phyloP scores from a whole-genome alignment of 2,329 filamentous ascomycete genomes.

The Colletotrichum echinochloae region DNA sequence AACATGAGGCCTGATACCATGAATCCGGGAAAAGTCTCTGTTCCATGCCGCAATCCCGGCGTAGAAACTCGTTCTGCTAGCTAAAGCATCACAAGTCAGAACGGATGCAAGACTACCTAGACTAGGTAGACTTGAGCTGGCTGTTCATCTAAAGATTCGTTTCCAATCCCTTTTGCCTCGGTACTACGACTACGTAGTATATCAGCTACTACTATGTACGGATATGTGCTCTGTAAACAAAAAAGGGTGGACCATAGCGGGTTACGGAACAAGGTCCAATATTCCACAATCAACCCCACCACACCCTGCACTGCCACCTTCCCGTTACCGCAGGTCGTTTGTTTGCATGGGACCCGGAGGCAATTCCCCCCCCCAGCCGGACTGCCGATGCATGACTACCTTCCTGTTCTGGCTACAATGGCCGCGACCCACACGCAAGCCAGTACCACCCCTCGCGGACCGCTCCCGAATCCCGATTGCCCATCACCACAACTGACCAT shows the following conservation, averaged over 20 bases:
- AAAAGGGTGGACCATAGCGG: no score
- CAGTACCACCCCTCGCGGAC: background rate
- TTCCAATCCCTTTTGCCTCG: background rate
- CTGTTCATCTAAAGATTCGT: background rate
- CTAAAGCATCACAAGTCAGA: background rate
- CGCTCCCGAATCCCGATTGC: background rate
- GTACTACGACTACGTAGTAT: no score
- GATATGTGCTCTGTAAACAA: no score
- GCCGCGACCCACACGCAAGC: constrained; percentile 27
- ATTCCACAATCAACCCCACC: background rate
- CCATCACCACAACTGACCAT: background rate
- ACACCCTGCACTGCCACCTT: constrained; percentile 13
- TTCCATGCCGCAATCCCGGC: background rate
- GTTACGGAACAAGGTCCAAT: background rate
- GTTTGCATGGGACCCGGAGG: constrained; percentile 2
- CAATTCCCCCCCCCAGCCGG: constrained; percentile 30
- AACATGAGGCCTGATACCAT: background rate
- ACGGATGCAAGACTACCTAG: background rate
- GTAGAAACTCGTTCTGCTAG: background rate
- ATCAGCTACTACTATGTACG: no score
- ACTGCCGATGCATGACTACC: constrained; percentile 28
- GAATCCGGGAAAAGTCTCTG: background rate
- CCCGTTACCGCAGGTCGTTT: constrained; percentile 33
- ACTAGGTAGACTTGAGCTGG: no score
- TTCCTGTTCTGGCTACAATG: constrained; percentile 34